Percentiles rank a stretch among this genome's conserved stretches.
Evolutionary conservation across 768 basidiomycete genomes (phyloP).

Genomic region (Arthromyces matolae): DNA sequence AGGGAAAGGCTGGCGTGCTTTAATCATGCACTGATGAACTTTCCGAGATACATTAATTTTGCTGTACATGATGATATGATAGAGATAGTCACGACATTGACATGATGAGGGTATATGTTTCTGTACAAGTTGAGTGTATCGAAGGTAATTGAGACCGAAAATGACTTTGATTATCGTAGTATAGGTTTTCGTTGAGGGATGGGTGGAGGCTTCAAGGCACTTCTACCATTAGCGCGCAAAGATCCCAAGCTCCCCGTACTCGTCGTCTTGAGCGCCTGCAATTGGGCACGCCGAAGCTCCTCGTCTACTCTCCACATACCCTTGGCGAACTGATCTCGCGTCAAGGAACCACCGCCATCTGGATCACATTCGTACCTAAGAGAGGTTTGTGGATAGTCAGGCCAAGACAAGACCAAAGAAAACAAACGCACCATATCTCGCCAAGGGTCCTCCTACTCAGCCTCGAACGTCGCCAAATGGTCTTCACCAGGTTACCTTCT

Average conservation of each 20-base stretch:
- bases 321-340: conserved; percentile 61
- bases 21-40: conserved; percentile 16
- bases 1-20: conserved; percentile 47
- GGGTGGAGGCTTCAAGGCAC: conserved; percentile 13
- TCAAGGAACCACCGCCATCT: conserved; percentile 49
- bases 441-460: conserved; percentile 49
- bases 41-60: conserved; percentile 17
- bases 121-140: neutral
- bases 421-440: conserved; percentile 59
- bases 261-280: conserved; percentile 31
- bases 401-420: neutral
- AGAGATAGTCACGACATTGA: neutral
- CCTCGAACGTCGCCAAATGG: conserved; percentile 61
- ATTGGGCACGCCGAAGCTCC: conserved; percentile 63
- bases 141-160: neutral
- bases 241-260: conserved; percentile 21
- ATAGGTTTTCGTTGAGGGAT: conserved; percentile 23
- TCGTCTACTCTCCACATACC: conserved; percentile 90
- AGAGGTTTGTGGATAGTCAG: neutral
- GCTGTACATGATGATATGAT: neutral
- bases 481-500: conserved; percentile 51
- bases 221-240: conserved; percentile 17
- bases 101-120: neutral
- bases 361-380: conserved; percentile 71
- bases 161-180: conserved; percentile 20